Evolutionary conservation across 768 basidiomycete species (phyloP).

Genomic region (Antrodiella citrinella): DNA sequence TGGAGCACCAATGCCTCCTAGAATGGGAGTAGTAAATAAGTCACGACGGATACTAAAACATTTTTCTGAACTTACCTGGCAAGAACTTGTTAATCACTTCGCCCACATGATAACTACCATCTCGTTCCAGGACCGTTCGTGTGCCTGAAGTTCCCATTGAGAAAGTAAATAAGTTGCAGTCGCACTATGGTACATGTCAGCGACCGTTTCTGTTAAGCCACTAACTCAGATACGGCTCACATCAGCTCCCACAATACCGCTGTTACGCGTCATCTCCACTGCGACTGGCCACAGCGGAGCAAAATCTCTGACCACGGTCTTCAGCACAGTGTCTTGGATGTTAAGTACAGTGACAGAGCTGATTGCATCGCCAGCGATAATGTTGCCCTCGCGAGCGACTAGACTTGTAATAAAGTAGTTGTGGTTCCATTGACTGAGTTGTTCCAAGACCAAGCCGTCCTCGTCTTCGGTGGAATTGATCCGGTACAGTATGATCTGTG

Average conservation of each 20-base stretch:
- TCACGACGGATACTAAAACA: not conserved
- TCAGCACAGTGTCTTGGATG: conserved; percentile 30
- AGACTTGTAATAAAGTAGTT: conserved; percentile 74
- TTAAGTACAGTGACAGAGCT: conserved; percentile 69
- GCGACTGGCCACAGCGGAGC: conserved; percentile 66
- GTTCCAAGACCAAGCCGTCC: conserved; percentile 29
- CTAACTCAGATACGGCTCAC: conserved; percentile 34
- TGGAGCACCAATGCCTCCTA: conserved; percentile 48
- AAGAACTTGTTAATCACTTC: conserved; percentile 76
- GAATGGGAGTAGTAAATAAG: conserved; percentile 1
- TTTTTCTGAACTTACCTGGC: conserved; percentile 35
- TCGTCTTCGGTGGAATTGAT: conserved; percentile 37
- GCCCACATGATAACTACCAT: conserved; percentile 66
- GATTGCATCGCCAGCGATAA: conserved; percentile 76
- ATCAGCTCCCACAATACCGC: conserved; percentile 64
- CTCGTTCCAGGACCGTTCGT: conserved; percentile 44
- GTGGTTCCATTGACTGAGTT: conserved; percentile 63
- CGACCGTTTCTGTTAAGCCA: too few species aligned
- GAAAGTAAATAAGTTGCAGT: conserved; percentile 62
- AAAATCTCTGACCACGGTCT: conserved; percentile 59
- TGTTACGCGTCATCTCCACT: conserved; percentile 48
- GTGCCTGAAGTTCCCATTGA: conserved; percentile 35
- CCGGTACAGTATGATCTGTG: conserved; percentile 26
- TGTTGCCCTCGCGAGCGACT: conserved; percentile 39
- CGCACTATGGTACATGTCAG: conserved; percentile 35